phyloP scores from a whole-genome alignment of 2,329 filamentous ascomycete species.

The Didymella arachidicola region DNA sequence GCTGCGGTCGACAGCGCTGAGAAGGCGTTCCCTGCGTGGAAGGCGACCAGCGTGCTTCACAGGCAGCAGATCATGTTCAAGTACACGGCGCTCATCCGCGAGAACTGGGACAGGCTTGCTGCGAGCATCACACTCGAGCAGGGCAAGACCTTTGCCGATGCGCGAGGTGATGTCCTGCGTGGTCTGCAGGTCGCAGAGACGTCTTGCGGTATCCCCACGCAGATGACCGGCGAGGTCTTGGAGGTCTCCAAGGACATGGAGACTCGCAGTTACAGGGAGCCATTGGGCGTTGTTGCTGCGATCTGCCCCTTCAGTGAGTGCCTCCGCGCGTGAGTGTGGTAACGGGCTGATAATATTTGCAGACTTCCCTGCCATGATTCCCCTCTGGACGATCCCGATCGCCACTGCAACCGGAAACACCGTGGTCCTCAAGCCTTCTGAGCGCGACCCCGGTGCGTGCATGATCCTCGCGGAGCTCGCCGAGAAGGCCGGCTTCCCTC shows the following conservation, averaged over 20 bases:
- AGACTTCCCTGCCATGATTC: constrained; percentile 94
- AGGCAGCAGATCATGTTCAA: constrained; percentile 89
- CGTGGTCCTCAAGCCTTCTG: constrained; percentile 83
- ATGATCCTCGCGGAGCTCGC: constrained; percentile 86
- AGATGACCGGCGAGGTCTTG: constrained; percentile 82
- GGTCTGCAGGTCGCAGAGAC: constrained; percentile 87
- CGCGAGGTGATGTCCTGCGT: constrained; percentile 80
- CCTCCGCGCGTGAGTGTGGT: not conserved
- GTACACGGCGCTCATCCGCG: constrained; percentile 78
- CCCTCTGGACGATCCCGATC: constrained; percentile 88
- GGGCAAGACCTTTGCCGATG: constrained; percentile 87
- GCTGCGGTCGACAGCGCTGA: constrained; percentile 77
- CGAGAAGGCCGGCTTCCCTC: constrained; percentile 80
- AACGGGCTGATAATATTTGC: constrained; percentile 32
- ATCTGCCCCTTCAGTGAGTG: constrained; percentile 85
- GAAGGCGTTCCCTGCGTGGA: constrained; percentile 79
- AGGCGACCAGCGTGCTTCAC: constrained; percentile 72
- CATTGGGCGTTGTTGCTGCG: constrained; percentile 79
- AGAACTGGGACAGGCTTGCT: constrained; percentile 85
- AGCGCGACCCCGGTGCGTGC: constrained; percentile 82
- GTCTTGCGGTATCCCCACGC: constrained; percentile 79
- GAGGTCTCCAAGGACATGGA: constrained; percentile 93
- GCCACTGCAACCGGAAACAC: constrained; percentile 86
- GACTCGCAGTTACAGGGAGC: constrained; percentile 82
- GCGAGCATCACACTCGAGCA: constrained; percentile 88